A percentile compares a stretch with the other conserved stretches of the same genome.
Conservation (phyloP, 2,329 filamentous ascomycete species). For the Leptographium galeiforme region DNA sequence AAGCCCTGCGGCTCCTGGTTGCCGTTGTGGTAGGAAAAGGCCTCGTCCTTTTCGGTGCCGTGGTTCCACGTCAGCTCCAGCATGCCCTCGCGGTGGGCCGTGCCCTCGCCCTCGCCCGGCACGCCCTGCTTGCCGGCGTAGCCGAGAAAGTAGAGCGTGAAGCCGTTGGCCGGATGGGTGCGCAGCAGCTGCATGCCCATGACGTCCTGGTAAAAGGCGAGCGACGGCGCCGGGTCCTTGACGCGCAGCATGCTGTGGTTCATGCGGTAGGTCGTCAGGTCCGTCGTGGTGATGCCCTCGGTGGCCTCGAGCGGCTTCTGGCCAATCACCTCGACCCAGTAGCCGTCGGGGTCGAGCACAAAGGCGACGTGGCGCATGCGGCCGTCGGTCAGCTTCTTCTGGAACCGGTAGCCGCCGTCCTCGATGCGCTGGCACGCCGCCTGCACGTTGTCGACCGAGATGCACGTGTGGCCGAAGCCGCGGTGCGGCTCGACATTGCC, state of each 20-base stretch:
- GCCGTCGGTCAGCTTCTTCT: slow-evolving; percentile 87
- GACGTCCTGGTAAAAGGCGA: slow-evolving; percentile 72
- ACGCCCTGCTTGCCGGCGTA: slow-evolving; percentile 50
- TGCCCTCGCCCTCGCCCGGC: slow-evolving; percentile 36
- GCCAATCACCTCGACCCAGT: slow-evolving; percentile 75
- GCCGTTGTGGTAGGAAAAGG: slow-evolving; percentile 81
- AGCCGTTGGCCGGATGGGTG: slow-evolving; percentile 55
- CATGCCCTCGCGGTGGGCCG: slow-evolving; percentile 53
- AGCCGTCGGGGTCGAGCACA: slow-evolving; percentile 73
- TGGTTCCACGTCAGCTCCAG: slow-evolving; percentile 83
- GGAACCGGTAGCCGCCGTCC: slow-evolving; percentile 81
- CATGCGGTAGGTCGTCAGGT: slow-evolving; percentile 63
- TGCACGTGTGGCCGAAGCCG: slow-evolving; percentile 76
- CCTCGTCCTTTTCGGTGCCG: slow-evolving; percentile 70
- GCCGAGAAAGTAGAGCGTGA: slow-evolving; percentile 87
- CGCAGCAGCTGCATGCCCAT: slow-evolving; percentile 79
- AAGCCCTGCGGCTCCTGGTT: slow-evolving; percentile 89
- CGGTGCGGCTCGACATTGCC: slow-evolving; percentile 83
- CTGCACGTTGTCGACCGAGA: slow-evolving; percentile 74
- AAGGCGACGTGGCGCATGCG: slow-evolving; percentile 84
- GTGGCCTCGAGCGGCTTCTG: slow-evolving; percentile 60
- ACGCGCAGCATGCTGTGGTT: slow-evolving; percentile 94
- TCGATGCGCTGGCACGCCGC: slow-evolving; percentile 81
- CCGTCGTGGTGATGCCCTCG: slow-evolving; percentile 57
- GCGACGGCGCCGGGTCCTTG: slow-evolving; percentile 62